Conservation (phyloP, 2,329 filamentous ascomycete genomes). For the Penicillium sp. region DNA sequence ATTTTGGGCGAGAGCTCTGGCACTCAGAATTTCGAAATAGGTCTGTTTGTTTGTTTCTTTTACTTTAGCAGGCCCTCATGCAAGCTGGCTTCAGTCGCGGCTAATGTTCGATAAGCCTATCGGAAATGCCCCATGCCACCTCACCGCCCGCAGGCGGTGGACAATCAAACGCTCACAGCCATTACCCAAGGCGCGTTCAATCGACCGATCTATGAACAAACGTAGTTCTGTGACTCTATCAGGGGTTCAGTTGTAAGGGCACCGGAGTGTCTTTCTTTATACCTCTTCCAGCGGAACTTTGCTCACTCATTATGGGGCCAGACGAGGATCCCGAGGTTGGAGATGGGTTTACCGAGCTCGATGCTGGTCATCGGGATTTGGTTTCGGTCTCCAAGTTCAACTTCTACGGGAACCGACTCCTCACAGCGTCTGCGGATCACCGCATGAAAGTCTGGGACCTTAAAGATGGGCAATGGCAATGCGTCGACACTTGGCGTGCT, state of each 20-base stretch:
- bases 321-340: slow-evolving; percentile 27
- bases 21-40: background rate
- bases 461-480: slow-evolving; percentile 66
- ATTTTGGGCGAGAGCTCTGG: slow-evolving; percentile 21
- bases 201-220: too few relatives aligned
- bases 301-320: slow-evolving; percentile 15
- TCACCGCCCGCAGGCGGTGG: slow-evolving; percentile 26
- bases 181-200: too few relatives aligned
- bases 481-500: slow-evolving; percentile 82
- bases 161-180: too few relatives aligned
- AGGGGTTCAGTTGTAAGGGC: too few relatives aligned
- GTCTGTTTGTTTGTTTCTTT: too few relatives aligned
- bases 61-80: slow-evolving; percentile 10
- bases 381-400: slow-evolving; percentile 86
- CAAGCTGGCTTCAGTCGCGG: slow-evolving; percentile 29
- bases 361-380: slow-evolving; percentile 52
- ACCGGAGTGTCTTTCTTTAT: background rate
- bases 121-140: slow-evolving; percentile 13
- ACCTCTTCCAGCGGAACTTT: slow-evolving; percentile 1
- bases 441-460: slow-evolving; percentile 86
- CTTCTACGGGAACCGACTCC: slow-evolving; percentile 83
- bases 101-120: slow-evolving; percentile 13
- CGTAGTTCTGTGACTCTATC: too few relatives aligned
- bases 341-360: slow-evolving; percentile 39
- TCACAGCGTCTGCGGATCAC: slow-evolving; percentile 86